Base-by-base conservation (phyloP, 768 basidiomycete genomes). In the Chalciporus sphaerocephalus region DNA sequence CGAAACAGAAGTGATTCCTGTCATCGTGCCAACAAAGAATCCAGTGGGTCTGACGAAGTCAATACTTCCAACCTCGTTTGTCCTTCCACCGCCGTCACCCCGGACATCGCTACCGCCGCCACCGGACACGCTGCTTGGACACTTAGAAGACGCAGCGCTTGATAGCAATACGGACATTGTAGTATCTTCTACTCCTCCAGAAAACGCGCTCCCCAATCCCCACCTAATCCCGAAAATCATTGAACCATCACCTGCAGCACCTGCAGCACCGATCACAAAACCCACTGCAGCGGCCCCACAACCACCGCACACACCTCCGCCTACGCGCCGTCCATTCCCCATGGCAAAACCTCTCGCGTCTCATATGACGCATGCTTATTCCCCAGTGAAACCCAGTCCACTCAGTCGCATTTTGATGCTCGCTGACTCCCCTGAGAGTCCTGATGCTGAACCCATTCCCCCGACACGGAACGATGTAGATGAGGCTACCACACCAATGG, bases 351-450 rank as follows among this genome's bases (percentile, higher is more conserved):
- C 87, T 10, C 68, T 83, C 39, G 82, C 78, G 2, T 66, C 72
- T 43, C 79, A 75, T 44, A 86, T 87, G 82, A 72, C 78, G 4
- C 88, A 92, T 51, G 86, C 87, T 0, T 92, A 91, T 51, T 90
- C 89, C 0, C 88, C 88, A 22, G 82, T 72, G 2, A 83, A 80
- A 60, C 88, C 89, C 0, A 89, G 86, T 51, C 88, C 88, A 2
- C 72, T 92, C 24, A 88, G 85, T 48, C 77, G 87, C 10, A 88
- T 91, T 42, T 72, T 90, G 18, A 79, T 83, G 81, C 71, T 90
- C 34, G 75, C 72, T 4, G 70, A 83, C 50, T 86, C 85, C 1
- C 81, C 81, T 5, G 64, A 72, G 27, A 71, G 67, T 40, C 65
- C 71, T 12, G 57, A 65, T 11, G 42, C 39, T 1, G 51, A 43